Evolutionary conservation across 495 filamentous ascomycete species (phyloP).

Genomic region (Aspergillus bertholletiae): DNA sequence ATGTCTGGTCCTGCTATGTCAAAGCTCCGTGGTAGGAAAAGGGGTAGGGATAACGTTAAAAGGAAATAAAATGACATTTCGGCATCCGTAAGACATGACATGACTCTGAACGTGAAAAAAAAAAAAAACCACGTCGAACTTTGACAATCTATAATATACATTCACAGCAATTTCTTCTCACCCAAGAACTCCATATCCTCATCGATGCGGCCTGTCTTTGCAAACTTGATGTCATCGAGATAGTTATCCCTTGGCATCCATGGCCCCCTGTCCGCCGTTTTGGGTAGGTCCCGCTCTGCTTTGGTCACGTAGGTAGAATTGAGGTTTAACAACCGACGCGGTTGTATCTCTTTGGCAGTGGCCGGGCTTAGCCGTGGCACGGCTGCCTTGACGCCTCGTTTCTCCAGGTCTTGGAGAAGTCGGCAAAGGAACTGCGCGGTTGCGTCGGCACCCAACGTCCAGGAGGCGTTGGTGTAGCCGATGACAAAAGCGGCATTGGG

Average conservation of each 20-base stretch:
- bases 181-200: conserved; percentile 31
- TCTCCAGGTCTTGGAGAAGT: conserved; percentile 38
- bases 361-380: conserved; percentile 36
- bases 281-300: conserved; percentile 37
- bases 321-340: conserved; percentile 39
- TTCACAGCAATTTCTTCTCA: conserved; percentile 24
- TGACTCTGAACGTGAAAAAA: conserved; percentile 1
- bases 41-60: not conserved
- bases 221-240: conserved; percentile 47
- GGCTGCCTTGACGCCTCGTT: conserved; percentile 31
- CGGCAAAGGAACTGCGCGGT: conserved; percentile 46
- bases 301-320: conserved; percentile 49
- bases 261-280: conserved; percentile 43
- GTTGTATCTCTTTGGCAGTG: conserved; percentile 28
- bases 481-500: conserved; percentile 55
- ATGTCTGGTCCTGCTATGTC: no score
- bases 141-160: not conserved
- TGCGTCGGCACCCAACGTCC: conserved; percentile 59
- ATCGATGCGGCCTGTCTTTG: conserved; percentile 44
- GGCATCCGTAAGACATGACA: not conserved
- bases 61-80: not conserved
- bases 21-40: no score
- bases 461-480: conserved; percentile 56
- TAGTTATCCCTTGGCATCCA: conserved; percentile 56
- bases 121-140: not conserved